Percentiles rank a stretch among this genome's conserved stretches.
These are phyloP conservation scores for Zarea fungicola DNA, from an alignment of 2,329 filamentous ascomycete species.

Conservation along the genomic window DNA sequence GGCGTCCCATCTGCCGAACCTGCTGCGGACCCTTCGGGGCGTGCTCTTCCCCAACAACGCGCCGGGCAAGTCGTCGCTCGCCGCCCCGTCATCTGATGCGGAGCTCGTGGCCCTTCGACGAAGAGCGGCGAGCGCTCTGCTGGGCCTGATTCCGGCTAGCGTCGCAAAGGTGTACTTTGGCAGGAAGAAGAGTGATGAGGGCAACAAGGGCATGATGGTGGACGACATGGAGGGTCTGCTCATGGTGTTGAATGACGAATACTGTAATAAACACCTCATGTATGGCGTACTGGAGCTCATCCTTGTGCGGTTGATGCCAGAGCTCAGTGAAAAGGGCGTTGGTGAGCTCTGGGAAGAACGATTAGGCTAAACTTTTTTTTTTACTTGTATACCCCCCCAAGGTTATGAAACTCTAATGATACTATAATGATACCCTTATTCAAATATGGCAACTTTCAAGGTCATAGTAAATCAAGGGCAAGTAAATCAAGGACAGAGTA, in stretches of 20 bases:
- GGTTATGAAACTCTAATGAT: background rate
- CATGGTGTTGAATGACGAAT: constrained; percentile 71
- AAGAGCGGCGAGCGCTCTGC: constrained; percentile 59
- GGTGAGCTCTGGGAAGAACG: constrained; percentile 70
- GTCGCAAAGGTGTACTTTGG: constrained; percentile 49
- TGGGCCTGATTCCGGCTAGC: constrained; percentile 41
- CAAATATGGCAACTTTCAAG: no score
- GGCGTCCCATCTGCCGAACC: constrained; percentile 57
- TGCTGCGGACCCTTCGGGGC: constrained; percentile 67
- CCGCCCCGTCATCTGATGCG: constrained; percentile 55
- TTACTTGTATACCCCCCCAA: background rate
- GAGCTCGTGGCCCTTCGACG: constrained; percentile 58
- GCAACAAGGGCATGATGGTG: constrained; percentile 43
- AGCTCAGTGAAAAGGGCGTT: constrained; percentile 68
- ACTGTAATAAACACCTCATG: constrained; percentile 89
- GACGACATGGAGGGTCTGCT: constrained; percentile 62
- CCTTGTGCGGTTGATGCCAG: constrained; percentile 77
- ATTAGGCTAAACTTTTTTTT: constrained; percentile 33
- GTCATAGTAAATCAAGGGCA: background rate
- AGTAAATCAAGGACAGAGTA: background rate
- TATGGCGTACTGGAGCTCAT: constrained; percentile 78
- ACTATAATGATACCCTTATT: constrained; percentile 8
- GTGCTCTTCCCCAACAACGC: constrained; percentile 83
- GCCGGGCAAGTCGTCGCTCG: constrained; percentile 58
- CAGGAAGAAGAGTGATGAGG: constrained; percentile 24